Evolutionary conservation across 1,284 basidiomycete genomes (phyloP), one percentile per base, ranked within the genome.

Genomic region (Sporisorium graminicola): DNA sequence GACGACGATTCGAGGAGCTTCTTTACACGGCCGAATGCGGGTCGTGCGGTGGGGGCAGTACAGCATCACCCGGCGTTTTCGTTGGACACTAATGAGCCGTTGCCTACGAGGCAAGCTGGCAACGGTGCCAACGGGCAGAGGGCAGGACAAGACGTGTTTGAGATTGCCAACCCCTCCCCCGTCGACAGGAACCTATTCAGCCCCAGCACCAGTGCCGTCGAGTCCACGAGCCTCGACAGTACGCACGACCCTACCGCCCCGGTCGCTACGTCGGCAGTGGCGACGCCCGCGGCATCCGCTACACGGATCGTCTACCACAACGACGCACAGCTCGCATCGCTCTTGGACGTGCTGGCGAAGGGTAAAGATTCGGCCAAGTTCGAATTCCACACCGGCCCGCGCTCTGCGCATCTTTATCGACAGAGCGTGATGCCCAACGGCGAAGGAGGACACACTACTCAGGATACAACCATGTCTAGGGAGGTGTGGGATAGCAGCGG

Each of bases 221-320:
- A 35, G 10, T 35, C 35, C 3, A 14, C 12, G 35, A 13, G 35
- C 35, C 3, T 35, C 35, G 13, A 35, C 35, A 8, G 3, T 14
- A 14, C 8, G n/a, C n/a, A n/a, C n/a, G n/a, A n/a, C 35, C 13
- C 35, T 8, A 14, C 35, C 35, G 35, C 35, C 6, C 35, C 35
- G 8, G 6, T 3, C 6, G 14, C 35, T 18, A 40, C 37, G 2
- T 43, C 57, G 24, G 44, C 51, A 26, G 9, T 26, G n/a, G 56
- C 35, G 5, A 33, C 29, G 8, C 50, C 55, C n/a, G 58, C 57
- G 54, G 74, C 74, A 14, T 62, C 71, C 13, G 68, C 74, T 0
- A 82, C 80, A 7, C 59, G 78, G 3, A 81, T 82, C 61, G 76
- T 82, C 14, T 82, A 82, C 58, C 79, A 81, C 49, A 75, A 66